Percentiles rank a stretch among this genome's conserved stretches.
Conservation (phyloP, 2,329 filamentous ascomycete species). For the Penicillium sp. region DNA sequence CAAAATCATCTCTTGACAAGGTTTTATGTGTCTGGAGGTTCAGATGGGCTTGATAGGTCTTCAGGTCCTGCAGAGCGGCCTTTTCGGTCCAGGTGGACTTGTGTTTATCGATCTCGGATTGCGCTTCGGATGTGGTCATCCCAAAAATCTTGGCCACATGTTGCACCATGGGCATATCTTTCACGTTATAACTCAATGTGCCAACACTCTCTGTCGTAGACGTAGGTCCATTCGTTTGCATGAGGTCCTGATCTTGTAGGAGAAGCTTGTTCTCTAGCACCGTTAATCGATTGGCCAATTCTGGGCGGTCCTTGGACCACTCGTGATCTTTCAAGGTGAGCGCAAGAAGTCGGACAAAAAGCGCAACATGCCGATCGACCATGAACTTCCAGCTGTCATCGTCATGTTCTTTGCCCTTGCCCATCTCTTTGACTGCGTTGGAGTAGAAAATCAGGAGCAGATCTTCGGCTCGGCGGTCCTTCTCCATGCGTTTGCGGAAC, state of each 20-base stretch:
- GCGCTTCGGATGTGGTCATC: slow-evolving; percentile 72
- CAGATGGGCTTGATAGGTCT: slow-evolving; percentile 86
- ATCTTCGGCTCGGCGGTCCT: slow-evolving; percentile 89
- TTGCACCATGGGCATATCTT: slow-evolving; percentile 93
- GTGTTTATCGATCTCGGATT: slow-evolving; percentile 81
- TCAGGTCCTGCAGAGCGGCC: slow-evolving; percentile 84
- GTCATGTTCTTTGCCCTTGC: slow-evolving; percentile 69
- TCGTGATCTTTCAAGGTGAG: slow-evolving; percentile 78
- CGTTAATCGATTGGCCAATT: slow-evolving; percentile 73
- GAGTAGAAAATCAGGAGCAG: slow-evolving; percentile 95
- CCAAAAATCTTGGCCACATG: slow-evolving; percentile 84
- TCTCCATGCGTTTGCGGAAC: slow-evolving; percentile 88
- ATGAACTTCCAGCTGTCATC: slow-evolving; percentile 90
- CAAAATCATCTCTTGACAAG: slow-evolving; percentile 80
- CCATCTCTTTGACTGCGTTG: slow-evolving; percentile 84
- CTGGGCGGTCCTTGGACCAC: slow-evolving; percentile 78
- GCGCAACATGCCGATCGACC: slow-evolving; percentile 88
- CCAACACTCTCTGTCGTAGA: slow-evolving; percentile 76
- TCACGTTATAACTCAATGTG: slow-evolving; percentile 85
- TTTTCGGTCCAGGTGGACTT: slow-evolving; percentile 84
- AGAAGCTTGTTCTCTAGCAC: slow-evolving; percentile 91
- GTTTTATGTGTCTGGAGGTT: slow-evolving; percentile 76
- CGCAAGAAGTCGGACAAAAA: slow-evolving; percentile 85
- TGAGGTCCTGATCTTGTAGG: slow-evolving; percentile 87
- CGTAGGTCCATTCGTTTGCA: slow-evolving; percentile 56